phyloP scores from a whole-genome alignment of 495 filamentous ascomycete species.

The Penicillium pulvis region DNA sequence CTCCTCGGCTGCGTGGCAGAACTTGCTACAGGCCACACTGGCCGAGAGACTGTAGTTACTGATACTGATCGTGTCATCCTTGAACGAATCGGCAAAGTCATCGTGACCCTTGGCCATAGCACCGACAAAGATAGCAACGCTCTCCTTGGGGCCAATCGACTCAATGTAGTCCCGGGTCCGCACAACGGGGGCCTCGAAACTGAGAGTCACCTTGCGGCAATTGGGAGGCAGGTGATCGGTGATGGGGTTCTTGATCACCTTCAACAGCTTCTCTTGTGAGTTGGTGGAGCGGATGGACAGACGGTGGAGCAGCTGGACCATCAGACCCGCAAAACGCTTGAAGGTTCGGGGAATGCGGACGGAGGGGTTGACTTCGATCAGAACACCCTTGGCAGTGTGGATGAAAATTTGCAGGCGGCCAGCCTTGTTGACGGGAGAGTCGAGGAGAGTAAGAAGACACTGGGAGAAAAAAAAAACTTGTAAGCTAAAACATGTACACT shows the following conservation, averaged over 20 bases:
- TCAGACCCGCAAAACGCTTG: slow-evolving; percentile 96
- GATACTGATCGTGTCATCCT: slow-evolving; percentile 96
- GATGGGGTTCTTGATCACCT: slow-evolving; percentile 97
- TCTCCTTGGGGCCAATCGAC: slow-evolving; percentile 75
- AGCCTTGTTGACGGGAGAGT: slow-evolving; percentile 98
- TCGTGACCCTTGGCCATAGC: slow-evolving; percentile 97
- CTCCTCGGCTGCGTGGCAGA: slow-evolving; percentile 97
- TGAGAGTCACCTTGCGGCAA: slow-evolving; percentile 95
- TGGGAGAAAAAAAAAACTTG: slow-evolving; percentile 34
- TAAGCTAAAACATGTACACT: background rate
- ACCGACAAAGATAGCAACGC: slow-evolving; percentile 95
- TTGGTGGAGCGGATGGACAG: slow-evolving; percentile 94
- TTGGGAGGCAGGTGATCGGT: slow-evolving; percentile 95
- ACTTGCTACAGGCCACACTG: slow-evolving; percentile 97
- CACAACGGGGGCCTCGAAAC: slow-evolving; percentile 85
- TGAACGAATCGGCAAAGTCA: slow-evolving; percentile 90
- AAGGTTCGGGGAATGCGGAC: slow-evolving; percentile 97
- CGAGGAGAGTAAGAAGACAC: slow-evolving; percentile 96
- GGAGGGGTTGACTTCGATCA: slow-evolving; percentile 96
- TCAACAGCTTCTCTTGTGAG: slow-evolving; percentile 94
- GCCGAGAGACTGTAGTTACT: slow-evolving; percentile 97
- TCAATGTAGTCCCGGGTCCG: slow-evolving; percentile 87
- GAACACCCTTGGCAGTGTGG: slow-evolving; percentile 91
- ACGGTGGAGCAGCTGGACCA: slow-evolving; percentile 98
- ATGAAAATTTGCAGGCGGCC: slow-evolving; percentile 98